Percentiles rank a stretch among this genome's conserved stretches.
phyloP scores from a whole-genome alignment of 2,329 filamentous ascomycete genomes.

The Aspergillus brasiliensis region DNA sequence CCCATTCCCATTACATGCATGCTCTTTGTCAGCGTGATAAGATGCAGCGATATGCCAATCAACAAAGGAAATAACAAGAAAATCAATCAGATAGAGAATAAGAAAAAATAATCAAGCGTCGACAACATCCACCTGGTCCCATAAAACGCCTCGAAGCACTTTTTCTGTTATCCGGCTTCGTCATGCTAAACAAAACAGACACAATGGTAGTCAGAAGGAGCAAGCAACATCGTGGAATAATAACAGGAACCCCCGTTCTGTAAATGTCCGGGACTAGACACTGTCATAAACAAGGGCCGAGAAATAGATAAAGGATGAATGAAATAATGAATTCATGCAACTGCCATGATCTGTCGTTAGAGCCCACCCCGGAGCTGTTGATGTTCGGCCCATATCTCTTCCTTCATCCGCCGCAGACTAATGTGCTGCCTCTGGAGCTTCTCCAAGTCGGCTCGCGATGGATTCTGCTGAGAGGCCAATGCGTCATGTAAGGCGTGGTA shows the following conservation, averaged over 20 bases:
- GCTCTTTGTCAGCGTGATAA: constrained; percentile 8
- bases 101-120: constrained; percentile 5
- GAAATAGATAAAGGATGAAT: constrained; percentile 2
- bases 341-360: constrained; percentile 14
- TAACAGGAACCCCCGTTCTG: constrained; percentile 15
- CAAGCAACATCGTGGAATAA: constrained; percentile 6
- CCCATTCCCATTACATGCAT: constrained; percentile 18
- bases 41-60: constrained; percentile 11
- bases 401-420: constrained; percentile 59
- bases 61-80: constrained; percentile 7
- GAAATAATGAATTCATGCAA: constrained; percentile 5
- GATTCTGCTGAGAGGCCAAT: constrained; percentile 41
- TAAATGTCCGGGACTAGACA: constrained; percentile 7
- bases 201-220: constrained; percentile 5
- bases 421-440: constrained; percentile 57
- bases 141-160: constrained; percentile 13
- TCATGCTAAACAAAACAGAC: constrained; percentile 18
- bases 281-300: constrained; percentile 5
- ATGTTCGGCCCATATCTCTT: constrained; percentile 56
- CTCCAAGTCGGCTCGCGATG: constrained; percentile 54
- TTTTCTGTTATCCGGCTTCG: constrained; percentile 9
- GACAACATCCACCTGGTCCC: no score
- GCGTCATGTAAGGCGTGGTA: constrained; percentile 59
- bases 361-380: constrained; percentile 35
- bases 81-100: constrained; percentile 5